Conservation (phyloP, 2,329 filamentous ascomycete species). For the Cordyceps cateniannulata region DNA sequence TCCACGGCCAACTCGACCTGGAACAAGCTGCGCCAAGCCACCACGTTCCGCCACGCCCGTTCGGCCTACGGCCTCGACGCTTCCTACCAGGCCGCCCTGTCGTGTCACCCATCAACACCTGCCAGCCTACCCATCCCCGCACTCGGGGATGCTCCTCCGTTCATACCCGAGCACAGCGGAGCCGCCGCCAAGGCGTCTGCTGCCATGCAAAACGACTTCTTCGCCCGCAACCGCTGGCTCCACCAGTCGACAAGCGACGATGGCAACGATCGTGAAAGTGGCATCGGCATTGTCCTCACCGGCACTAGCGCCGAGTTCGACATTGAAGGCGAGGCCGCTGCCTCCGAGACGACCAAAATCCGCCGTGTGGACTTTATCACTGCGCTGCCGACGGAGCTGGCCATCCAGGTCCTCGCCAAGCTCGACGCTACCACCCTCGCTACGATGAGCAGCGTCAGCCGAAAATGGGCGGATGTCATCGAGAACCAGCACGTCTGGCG, state of each 20-base stretch:
- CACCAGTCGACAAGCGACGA: constrained; percentile 35
- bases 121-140: constrained; percentile 39
- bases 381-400: constrained; percentile 49
- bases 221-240: constrained; percentile 37
- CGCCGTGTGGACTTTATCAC: constrained; percentile 53
- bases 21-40: constrained; percentile 45
- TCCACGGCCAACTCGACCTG: constrained; percentile 45
- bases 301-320: constrained; percentile 33
- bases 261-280: constrained; percentile 54
- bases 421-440: constrained; percentile 48
- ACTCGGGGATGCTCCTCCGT: constrained; percentile 46
- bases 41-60: constrained; percentile 43
- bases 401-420: constrained; percentile 50
- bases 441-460: constrained; percentile 44
- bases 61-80: constrained; percentile 37
- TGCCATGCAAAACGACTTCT: constrained; percentile 50
- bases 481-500: constrained; percentile 56
- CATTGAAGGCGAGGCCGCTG: constrained; percentile 24
- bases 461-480: constrained; percentile 40
- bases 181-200: constrained; percentile 56
- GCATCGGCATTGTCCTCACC: constrained; percentile 54
- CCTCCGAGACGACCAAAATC: constrained; percentile 34
- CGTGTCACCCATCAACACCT: constrained; percentile 22
- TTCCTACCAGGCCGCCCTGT: constrained; percentile 18
- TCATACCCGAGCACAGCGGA: constrained; percentile 54